Base-by-base conservation (phyloP, 192 early-diverging fungal genomes). In the Coemansia sp. region DNA sequence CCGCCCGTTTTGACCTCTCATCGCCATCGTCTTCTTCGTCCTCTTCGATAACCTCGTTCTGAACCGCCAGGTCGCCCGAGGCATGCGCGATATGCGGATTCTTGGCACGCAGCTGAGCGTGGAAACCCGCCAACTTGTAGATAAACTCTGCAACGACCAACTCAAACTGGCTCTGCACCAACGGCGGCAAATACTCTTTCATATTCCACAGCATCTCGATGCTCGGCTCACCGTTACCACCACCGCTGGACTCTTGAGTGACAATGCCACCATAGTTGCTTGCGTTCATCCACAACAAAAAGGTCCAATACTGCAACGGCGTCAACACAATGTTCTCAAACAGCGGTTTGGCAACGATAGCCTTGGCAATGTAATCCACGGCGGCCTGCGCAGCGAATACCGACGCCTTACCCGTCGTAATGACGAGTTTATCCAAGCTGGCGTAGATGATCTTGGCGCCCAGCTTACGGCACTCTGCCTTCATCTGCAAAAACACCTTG, bases 121-220 rank as follows among this genome's bases (percentile, higher is more conserved):
- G 78, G 76, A 81, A 76, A 37, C 77, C 74, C 43, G 87, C 84
- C 1, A 88, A 76, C 69, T 87, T 77, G 67, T 87, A 84, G 45
- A 91, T 91, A 67, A 86, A 96, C 74, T 90, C 89, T 22, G 87
- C 91, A 0, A 95, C 65, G 15, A 89, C 82, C 15, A 79, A 74
- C 53, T 88, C 73, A 69, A 98, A 98, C 42, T 86, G 71, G 24
- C 65, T 70, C 62, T 96, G 93, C 12, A 91, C 74, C 14, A 84
- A 84, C 11, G 86, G 75, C 8, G 97, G 95, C 47, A 99, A 75
- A 66, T 94, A 96, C 39, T 94, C 90, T 60, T 86, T 87, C 37
- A 99, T 93, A 53, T 92, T 96, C 97, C 97, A 99, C 42, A 89
- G 74, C 92, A 95, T 93, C 59, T 84, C 80, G 41, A 89, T 83